A percentile compares a stretch with the other conserved stretches of the same genome.
These are phyloP conservation scores for Coemansia sp. DNA, from an alignment of 192 early-diverging fungal genomes.

Conservation along the genomic window DNA sequence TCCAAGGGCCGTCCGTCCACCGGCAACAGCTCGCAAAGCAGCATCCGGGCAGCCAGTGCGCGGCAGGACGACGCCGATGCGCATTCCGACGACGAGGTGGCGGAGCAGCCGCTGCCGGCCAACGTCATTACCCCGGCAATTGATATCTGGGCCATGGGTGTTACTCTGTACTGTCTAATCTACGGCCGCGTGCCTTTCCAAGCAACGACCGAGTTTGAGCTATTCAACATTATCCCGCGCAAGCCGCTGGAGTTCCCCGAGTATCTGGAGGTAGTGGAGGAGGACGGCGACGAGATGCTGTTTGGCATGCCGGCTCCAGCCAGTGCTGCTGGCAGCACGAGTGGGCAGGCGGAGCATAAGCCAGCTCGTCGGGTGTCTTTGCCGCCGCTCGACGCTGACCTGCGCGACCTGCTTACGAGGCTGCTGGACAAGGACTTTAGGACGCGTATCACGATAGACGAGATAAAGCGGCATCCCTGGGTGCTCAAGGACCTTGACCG, in stretches of 20 bases:
- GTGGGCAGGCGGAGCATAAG: background rate
- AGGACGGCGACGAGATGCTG: conserved; percentile 2
- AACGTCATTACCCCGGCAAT: conserved; percentile 79
- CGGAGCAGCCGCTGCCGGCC: conserved; percentile 35
- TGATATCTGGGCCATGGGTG: conserved; percentile 97
- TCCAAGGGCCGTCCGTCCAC: conserved; percentile 24
- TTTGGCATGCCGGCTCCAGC: conserved; percentile 2
- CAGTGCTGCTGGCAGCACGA: conserved; percentile 16
- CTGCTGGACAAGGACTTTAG: conserved; percentile 86
- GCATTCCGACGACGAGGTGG: conserved; percentile 14
- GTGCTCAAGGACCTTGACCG: conserved; percentile 67
- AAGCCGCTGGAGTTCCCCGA: conserved; percentile 60
- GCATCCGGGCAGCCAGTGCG: conserved; percentile 2
- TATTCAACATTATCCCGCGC: conserved; percentile 87
- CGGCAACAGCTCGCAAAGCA: conserved; percentile 15
- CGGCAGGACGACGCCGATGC: conserved; percentile 11
- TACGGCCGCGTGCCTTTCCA: conserved; percentile 92
- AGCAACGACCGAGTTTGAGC: conserved; percentile 92
- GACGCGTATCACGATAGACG: conserved; percentile 78
- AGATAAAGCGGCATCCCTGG: conserved; percentile 94
- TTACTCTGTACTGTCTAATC: conserved; percentile 91
- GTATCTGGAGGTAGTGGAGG: conserved; percentile 21
- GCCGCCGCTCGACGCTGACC: conserved; percentile 52
- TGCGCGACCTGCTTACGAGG: conserved; percentile 70
- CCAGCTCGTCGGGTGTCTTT: conserved; percentile 14